Evolutionary conservation across 2,329 filamentous ascomycete genomes (phyloP).

Genomic region (Colletotrichum sp.): DNA sequence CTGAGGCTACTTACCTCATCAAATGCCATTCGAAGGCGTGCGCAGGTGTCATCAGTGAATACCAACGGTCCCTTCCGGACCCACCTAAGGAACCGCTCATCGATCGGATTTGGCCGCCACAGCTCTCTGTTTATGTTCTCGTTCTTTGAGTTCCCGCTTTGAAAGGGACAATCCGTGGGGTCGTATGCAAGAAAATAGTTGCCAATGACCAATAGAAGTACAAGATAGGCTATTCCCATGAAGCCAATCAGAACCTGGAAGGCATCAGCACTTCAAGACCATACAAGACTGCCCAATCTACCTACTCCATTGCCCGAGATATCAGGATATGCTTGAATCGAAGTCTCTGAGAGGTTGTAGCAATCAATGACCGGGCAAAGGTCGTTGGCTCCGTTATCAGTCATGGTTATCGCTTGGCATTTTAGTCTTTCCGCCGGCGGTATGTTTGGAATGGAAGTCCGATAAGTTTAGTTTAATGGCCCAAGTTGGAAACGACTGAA

Average conservation of each 20-base stretch:
- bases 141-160: not conserved
- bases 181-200: not conserved
- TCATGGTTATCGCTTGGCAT: not conserved
- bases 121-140: not conserved
- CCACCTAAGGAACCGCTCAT: not conserved
- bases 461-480: not conserved
- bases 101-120: not conserved
- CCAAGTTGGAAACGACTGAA: not conserved
- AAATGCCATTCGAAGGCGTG: not conserved
- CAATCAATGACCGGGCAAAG: not conserved
- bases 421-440: rapidly evolving
- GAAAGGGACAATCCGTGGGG: not conserved
- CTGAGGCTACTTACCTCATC: not conserved
- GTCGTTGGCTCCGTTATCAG: not conserved
- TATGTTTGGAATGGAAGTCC: not conserved
- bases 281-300: not conserved
- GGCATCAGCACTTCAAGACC: not conserved
- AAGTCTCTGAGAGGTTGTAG: not conserved
- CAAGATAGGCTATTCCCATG: not conserved
- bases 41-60: not conserved
- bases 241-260: not conserved
- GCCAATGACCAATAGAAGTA: not conserved
- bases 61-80: not conserved
- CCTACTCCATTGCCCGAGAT: not conserved
- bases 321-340: not conserved